Conservation (phyloP, 2,329 filamentous ascomycete species). For the Colletotrichum caudatum region DNA sequence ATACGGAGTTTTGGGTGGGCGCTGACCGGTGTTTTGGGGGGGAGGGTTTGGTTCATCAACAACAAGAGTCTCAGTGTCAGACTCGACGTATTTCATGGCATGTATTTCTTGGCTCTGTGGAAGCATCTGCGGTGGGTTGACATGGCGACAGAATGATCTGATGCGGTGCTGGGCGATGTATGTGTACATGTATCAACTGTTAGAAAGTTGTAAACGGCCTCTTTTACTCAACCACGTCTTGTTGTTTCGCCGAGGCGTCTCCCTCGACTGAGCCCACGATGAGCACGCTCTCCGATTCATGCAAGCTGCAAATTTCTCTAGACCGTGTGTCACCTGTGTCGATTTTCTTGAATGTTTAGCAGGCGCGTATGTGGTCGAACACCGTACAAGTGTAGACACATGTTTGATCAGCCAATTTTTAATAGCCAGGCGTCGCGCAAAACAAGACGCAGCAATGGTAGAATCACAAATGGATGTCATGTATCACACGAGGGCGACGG, state of each 20-base stretch:
- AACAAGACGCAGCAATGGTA: not conserved
- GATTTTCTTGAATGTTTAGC: not conserved
- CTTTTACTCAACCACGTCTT: not conserved
- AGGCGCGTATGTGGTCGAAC: too few relatives aligned
- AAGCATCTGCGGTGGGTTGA: slow-evolving; percentile 19
- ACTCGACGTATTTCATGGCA: slow-evolving; percentile 21
- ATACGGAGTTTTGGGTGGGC: slow-evolving; percentile 22
- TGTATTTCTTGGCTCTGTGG: slow-evolving; percentile 17
- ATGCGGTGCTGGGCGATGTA: slow-evolving; percentile 8
- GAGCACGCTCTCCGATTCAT: too few relatives aligned
- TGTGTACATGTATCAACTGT: slow-evolving; percentile 20
- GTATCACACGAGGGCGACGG: not conserved
- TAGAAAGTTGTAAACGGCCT: slow-evolving; percentile 10
- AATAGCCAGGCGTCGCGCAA: not conserved
- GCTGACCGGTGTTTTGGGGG: slow-evolving; percentile 24
- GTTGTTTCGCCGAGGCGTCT: too few relatives aligned
- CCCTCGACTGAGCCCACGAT: too few relatives aligned
- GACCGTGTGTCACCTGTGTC: not conserved
- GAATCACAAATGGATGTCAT: not conserved
- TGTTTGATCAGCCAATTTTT: not conserved
- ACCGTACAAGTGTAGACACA: not conserved
- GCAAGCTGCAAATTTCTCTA: too few relatives aligned
- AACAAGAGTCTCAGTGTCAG: slow-evolving; percentile 7
- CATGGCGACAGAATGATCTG: slow-evolving; percentile 5
- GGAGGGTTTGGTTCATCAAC: slow-evolving; percentile 9